Base-by-base conservation (phyloP, 1,284 basidiomycete species). In the Rugosomyces carneus region DNA sequence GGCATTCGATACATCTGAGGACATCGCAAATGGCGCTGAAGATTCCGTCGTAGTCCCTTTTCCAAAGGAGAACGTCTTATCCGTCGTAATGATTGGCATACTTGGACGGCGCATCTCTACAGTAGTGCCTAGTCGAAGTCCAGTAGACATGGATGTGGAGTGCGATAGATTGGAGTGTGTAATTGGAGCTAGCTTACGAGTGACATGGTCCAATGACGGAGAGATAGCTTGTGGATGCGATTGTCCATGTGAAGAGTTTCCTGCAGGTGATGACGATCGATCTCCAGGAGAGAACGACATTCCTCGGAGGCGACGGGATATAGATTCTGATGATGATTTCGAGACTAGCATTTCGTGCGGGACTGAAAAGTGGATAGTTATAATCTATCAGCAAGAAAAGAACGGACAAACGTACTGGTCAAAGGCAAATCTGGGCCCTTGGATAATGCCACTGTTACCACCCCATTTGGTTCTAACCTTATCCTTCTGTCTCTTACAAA, bases 251-350 rank as follows among this genome's bases (percentile, higher is more conserved):
- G 53, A 49, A 5, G 55, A 52, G 2, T 50, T 37, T 5, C 50
- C 51, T 11, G 57, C 51, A 4, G 57, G 44, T 26, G 56, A 54
- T 2, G 58, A 58, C 9, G 58, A 52, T 8, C 53, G 46, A 7
- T 62, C 54, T 26, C 57, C 45, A 0, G 62, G 57, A 1, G 61
- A 60, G 20, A 58, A 53, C 32, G 44, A 60, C 42, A 50, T 51
- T 35, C 56, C 36, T 41, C 54, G 54, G 44, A 44, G n/a, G 53
- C 45, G 51, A 18, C 42, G 45, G 21, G 44, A 44, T 3, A 58
- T 53, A 5, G 68, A 67, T 13, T 60, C 58, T 16, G 57, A 53
- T 0, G 64, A 64, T 1, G 68, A 66, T 1, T 51, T 54, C 1
- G 62, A 58, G 19, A 55, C 53, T 7, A 57, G 54, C 10, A 57